A percentile compares a stretch with the other conserved stretches of the same genome.
Conservation (phyloP, 2,329 filamentous ascomycete species). For the Curvularia eragrostidis region DNA sequence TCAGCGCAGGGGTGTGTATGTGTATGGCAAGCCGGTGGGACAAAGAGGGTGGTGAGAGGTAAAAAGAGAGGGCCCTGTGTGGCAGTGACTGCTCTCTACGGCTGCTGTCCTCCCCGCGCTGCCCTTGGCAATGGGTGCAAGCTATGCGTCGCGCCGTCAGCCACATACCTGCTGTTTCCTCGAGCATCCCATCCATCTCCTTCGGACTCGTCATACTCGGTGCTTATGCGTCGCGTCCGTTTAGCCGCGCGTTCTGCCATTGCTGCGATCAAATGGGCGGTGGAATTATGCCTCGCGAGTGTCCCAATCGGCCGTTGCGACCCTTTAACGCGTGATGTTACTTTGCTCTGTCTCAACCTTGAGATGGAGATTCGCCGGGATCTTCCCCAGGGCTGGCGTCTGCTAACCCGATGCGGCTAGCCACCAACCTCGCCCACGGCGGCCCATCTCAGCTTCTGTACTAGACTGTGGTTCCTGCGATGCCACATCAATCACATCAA, state of each 20-base stretch:
- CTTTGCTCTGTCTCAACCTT: conserved; percentile 14
- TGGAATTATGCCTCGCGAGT: background rate
- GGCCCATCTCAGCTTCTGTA: too few species aligned
- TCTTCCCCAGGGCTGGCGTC: conserved; percentile 16
- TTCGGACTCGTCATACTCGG: conserved; percentile 48
- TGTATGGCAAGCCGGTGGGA: conserved; percentile 26
- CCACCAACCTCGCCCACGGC: background rate
- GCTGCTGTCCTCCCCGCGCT: conserved; percentile 30
- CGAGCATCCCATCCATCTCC: conserved; percentile 45
- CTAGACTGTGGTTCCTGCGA: background rate
- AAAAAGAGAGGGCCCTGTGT: conserved; percentile 4
- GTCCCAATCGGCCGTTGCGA: conserved; percentile 18
- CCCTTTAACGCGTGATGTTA: conserved; percentile 14
- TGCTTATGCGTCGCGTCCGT: conserved; percentile 51
- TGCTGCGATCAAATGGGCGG: background rate
- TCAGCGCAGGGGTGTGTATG: conserved; percentile 23
- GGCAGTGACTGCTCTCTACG: conserved; percentile 23
- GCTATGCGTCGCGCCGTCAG: conserved; percentile 35
- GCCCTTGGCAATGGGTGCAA: conserved; percentile 30
- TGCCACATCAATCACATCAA: background rate
- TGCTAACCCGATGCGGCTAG: conserved; percentile 2
- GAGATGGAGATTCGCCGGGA: conserved; percentile 16
- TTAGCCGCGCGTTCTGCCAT: conserved; percentile 48
- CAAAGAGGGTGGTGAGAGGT: conserved; percentile 25
- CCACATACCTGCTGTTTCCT: conserved; percentile 44